phyloP scores from a whole-genome alignment of 1,284 basidiomycete species.

The Leccinum pachyderme region DNA sequence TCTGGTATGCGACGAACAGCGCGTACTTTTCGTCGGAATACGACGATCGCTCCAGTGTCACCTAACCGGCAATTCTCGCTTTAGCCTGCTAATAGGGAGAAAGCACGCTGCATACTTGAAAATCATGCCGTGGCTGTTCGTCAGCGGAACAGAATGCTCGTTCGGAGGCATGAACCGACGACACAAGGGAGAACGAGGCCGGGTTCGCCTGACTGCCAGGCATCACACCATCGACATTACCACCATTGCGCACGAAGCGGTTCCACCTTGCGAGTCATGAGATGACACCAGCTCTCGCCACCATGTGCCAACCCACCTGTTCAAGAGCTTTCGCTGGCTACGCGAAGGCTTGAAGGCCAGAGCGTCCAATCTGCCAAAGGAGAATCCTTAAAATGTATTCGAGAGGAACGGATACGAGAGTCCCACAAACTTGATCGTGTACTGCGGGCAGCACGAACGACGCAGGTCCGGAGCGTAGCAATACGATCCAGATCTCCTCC shows the following conservation, averaged over 20 bases:
- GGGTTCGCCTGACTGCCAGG: conserved; percentile 17
- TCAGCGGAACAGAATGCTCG: conserved; percentile 29
- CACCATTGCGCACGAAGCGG: conserved; percentile 58
- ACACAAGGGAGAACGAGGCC: conserved; percentile 38
- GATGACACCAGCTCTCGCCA: conserved; percentile 7
- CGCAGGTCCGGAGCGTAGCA: conserved; percentile 84
- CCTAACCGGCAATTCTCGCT: conserved; percentile 33
- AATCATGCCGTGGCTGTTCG: conserved; percentile 37
- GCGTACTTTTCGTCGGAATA: conserved; percentile 79
- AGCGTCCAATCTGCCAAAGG: conserved; percentile 62
- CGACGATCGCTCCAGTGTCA: conserved; percentile 70
- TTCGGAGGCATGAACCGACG: conserved; percentile 44
- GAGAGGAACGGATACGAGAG: conserved; percentile 3
- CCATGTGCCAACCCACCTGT: conserved; percentile 46
- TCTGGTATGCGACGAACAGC: conserved; percentile 77
- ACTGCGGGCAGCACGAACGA: conserved; percentile 87
- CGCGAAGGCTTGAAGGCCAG: conserved; percentile 70
- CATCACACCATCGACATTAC: conserved; percentile 34
- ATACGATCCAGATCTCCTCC: conserved; percentile 83
- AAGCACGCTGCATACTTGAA: conserved; percentile 45
- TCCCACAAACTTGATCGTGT: conserved; percentile 74
- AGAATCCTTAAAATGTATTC: conserved; percentile 2
- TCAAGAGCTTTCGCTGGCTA: conserved; percentile 76
- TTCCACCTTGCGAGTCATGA: conserved; percentile 61
- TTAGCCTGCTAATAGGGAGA: background rate